Base-by-base conservation (phyloP, 306 rosid genomes). In the Phaseolus lunatus region DNA sequence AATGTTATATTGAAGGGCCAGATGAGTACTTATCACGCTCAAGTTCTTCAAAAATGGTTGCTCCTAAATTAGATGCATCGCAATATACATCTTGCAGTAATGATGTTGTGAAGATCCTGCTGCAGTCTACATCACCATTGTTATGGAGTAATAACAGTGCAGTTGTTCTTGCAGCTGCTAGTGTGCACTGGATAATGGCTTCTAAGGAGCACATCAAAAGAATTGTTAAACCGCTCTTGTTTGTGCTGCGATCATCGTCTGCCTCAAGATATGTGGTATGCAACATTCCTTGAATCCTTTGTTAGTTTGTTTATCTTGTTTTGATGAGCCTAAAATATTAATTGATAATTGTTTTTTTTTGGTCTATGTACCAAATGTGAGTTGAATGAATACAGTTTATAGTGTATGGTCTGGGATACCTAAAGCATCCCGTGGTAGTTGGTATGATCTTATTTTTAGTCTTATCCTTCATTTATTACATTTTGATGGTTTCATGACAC, bases 141-240 rank as follows among this genome's bases (percentile, higher is more conserved):
- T 82, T 96, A 71, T 92, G 99, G 99, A 89, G 97, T 79, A 84
- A 96, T 82, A 96, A 92, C 76, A 91, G 99, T 74, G 99, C 99
- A 71, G 99, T 91, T 77, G 96, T 91, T 78, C 94, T 96, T 84
- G 98, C 96, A 75, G 93, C 98, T 83, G 92, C 96, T 35, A 87
- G 96, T 70, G 91, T 92, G 27, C 98, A 92, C 85, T 96, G 99
- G 99, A 88, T 92, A 82, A 87, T 96, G 97, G 96, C 96, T 1
- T 86, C 98, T 48, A 84, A 31, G 83, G 88, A 87, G 79, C 80
- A 88, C 76, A 78, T 91, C 63, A 85, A 80, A 68, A 84, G 70
- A 84, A 92, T 92, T 85, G 90, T 89, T 75, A 96, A 96, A 83
- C 99, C 99, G 20, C 86, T 96, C 29, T 77, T 96, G 82, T 96